These are phyloP conservation scores for Dicorynia guianensis DNA, from an alignment of 306 rosid genomes.

Conservation along the genomic window DNA sequence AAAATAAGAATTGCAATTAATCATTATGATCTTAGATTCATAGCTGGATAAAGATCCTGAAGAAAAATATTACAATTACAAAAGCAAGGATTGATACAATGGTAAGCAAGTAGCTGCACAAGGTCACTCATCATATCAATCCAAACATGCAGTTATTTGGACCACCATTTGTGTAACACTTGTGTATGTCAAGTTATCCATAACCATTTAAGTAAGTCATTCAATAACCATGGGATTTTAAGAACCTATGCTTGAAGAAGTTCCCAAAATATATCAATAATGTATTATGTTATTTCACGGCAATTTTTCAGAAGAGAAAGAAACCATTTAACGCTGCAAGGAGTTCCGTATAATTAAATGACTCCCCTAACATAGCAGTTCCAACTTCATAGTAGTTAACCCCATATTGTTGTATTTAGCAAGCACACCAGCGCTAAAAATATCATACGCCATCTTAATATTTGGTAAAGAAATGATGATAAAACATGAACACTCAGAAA, in stretches of 20 bases:
- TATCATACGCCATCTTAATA: not conserved
- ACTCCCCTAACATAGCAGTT: not conserved
- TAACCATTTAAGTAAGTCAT: not conserved
- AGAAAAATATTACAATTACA: conserved; percentile 3
- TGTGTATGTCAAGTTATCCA: not conserved
- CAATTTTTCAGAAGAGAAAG: too few species aligned
- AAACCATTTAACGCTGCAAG: too few species aligned
- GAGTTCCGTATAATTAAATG: not conserved
- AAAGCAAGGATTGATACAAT: conserved; percentile 22
- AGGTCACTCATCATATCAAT: conserved; percentile 4
- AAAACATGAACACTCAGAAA: conserved; percentile 15
- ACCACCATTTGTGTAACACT: not conserved
- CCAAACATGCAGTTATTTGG: conserved; percentile 7
- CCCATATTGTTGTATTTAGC: not conserved
- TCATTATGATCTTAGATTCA: conserved; percentile 22
- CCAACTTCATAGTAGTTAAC: conserved; percentile 3
- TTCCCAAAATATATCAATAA: too few species aligned
- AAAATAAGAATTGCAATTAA: conserved; percentile 12
- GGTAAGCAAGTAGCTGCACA: not conserved
- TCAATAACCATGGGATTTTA: not conserved
- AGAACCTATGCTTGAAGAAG: too few species aligned
- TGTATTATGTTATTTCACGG: too few species aligned
- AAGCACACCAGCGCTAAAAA: conserved; percentile 30
- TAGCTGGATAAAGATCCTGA: not conserved
- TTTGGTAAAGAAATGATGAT: not conserved